Evolutionary conservation across 2,329 filamentous ascomycete species (phyloP).

Genomic region (Trichoderma breve): DNA sequence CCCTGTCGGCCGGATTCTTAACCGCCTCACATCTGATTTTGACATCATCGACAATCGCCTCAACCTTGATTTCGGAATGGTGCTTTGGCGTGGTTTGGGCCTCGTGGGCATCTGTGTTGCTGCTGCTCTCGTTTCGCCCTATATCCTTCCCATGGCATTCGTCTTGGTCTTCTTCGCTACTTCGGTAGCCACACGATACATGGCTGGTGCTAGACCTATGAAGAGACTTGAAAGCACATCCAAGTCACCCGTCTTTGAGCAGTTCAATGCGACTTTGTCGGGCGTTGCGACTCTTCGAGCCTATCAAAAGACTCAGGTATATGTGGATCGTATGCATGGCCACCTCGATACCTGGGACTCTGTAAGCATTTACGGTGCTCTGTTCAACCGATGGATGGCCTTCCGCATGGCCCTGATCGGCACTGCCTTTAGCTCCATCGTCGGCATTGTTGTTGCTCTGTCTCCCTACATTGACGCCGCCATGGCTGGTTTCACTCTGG

Average conservation of each 20-base stretch:
- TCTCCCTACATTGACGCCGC: conserved; percentile 63
- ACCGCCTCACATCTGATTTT: conserved; percentile 77
- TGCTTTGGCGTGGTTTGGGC: conserved; percentile 58
- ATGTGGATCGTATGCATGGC: conserved; percentile 66
- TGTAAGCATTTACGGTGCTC: conserved; percentile 65
- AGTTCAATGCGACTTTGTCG: conserved; percentile 69
- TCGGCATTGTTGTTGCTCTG: conserved; percentile 62
- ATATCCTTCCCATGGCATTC: conserved; percentile 61
- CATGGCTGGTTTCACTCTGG: conserved; percentile 72
- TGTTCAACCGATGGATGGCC: conserved; percentile 75
- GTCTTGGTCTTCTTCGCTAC: conserved; percentile 57
- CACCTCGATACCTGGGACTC: conserved; percentile 67
- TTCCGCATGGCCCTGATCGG: conserved; percentile 70
- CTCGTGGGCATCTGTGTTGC: conserved; percentile 66
- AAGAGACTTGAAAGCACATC: conserved; percentile 75
- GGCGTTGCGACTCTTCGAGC: conserved; percentile 75
- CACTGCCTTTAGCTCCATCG: conserved; percentile 63
- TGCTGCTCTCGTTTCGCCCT: conserved; percentile 64
- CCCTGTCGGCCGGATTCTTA: conserved; percentile 72
- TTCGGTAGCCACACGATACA: conserved; percentile 60
- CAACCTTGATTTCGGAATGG: conserved; percentile 60
- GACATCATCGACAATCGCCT: conserved; percentile 68
- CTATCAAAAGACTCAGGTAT: conserved; percentile 66
- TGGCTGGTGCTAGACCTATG: conserved; percentile 69
- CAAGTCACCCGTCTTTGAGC: conserved; percentile 78